Conservation (phyloP, 2,329 filamentous ascomycete species). For the Coniochaeta prunicola region DNA sequence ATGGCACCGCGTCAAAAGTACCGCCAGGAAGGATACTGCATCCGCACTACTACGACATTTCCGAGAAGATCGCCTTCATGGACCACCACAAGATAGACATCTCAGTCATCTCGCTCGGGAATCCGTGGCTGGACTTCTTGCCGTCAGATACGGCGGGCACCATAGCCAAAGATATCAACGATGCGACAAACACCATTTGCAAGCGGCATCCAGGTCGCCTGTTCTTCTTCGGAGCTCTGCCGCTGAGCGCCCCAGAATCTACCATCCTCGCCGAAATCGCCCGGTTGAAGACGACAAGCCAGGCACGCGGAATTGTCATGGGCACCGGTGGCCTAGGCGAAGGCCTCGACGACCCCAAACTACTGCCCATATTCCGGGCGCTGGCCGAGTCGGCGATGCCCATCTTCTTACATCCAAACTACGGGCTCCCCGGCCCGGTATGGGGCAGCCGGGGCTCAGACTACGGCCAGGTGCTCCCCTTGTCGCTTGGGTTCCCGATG, state of each 20-base stretch:
- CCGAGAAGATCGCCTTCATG: slow-evolving; percentile 83
- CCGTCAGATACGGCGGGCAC: slow-evolving; percentile 48
- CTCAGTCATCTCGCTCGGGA: slow-evolving; percentile 82
- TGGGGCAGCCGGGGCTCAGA: slow-evolving; percentile 65
- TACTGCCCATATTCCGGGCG: slow-evolving; percentile 66
- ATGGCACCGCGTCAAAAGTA: slow-evolving; percentile 44
- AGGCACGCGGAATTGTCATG: slow-evolving; percentile 77
- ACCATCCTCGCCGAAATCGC: slow-evolving; percentile 59
- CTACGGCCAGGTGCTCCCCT: slow-evolving; percentile 81
- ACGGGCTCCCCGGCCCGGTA: slow-evolving; percentile 73
- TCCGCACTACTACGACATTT: slow-evolving; percentile 72
- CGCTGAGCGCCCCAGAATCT: slow-evolving; percentile 59
- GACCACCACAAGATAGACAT: slow-evolving; percentile 72
- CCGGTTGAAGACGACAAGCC: slow-evolving; percentile 51
- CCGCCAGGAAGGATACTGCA: slow-evolving; percentile 76
- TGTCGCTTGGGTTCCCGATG: slow-evolving; percentile 82
- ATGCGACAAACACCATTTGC: slow-evolving; percentile 71
- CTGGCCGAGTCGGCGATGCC: slow-evolving; percentile 58
- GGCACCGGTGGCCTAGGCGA: slow-evolving; percentile 75
- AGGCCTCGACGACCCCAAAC: slow-evolving; percentile 68
- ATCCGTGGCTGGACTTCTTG: slow-evolving; percentile 90
- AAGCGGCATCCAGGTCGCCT: slow-evolving; percentile 56
- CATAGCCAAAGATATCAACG: slow-evolving; percentile 64
- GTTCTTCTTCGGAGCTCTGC: slow-evolving; percentile 78
- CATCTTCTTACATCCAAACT: slow-evolving; percentile 87